Base-by-base conservation (phyloP, 805 yeast genomes). In the Nakazawaea wickerhamii region DNA sequence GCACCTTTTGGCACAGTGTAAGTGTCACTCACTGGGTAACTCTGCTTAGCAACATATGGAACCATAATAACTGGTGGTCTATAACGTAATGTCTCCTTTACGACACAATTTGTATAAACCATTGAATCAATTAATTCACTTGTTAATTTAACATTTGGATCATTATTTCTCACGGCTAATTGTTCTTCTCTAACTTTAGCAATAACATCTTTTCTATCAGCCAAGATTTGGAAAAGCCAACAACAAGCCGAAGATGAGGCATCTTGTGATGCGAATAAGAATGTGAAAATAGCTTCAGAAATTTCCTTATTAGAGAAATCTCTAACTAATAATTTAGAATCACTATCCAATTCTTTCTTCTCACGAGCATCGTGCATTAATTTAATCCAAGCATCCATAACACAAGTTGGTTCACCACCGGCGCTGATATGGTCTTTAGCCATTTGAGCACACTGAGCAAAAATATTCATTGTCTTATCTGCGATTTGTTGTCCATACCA, bases 1-100 rank as follows among this genome's bases (percentile, higher is more conserved):
- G 97, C 73, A 36, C 98, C 98, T 68, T 89, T 90, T 60, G 99
- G 99, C 39, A 89, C 96, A 21, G 91, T 80, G 67, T 93, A 93
- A 44, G 71, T 75, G 13, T 83, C 82, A 30, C 87, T 75, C 41
- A 93, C 79, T 32, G 95, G 95, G 73, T 85, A 93, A 11, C 75
- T 67, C 61, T 88, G 73, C 73, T 93, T 93, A 41, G 77, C 96
- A 47, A 87, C 88, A 61, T 93, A 93, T 40, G 99, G 99, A 48
- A 93, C 98, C 99, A 93, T 93, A 45, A 90, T 58, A 48, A 93
- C 99, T 3, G 99, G 99, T 21, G 99, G 99, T 66, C 98, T 82
- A 70, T 84, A 85, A 62, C 99, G 82, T 54, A 93, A 76, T 43
- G 93, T 70, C 70, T 93, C 99, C 66, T 80, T 86, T 48, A 93